Percentiles rank a stretch among this genome's conserved stretches.
These are phyloP conservation scores for Rhizomucor miehei DNA, from an alignment of 371 early-diverging fungal genomes.

Conservation along the genomic window DNA sequence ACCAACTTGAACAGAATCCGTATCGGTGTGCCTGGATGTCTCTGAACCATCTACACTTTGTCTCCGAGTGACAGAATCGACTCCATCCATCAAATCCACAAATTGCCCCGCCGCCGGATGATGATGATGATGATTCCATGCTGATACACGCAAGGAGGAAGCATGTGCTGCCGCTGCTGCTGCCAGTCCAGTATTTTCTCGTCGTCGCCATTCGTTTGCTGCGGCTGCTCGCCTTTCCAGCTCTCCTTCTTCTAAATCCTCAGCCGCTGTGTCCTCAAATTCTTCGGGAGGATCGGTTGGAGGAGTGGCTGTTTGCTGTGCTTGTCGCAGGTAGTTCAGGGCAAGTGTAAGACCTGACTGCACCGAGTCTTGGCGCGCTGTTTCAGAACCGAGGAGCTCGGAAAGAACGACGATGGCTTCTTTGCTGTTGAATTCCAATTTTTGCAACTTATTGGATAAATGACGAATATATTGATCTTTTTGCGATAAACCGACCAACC, in stretches of 20 bases:
- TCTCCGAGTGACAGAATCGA: constrained; percentile 14
- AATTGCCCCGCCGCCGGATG: constrained; percentile 9
- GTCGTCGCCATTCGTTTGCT: constrained; percentile 29
- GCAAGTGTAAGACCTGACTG: constrained; percentile 20
- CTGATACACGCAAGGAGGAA: constrained; percentile 16
- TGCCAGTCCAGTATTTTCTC: constrained; percentile 7
- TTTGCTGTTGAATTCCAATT: constrained; percentile 50
- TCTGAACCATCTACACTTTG: constrained; percentile 12
- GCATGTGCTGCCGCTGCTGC: too few species aligned
- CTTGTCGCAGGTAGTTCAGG: constrained; percentile 45
- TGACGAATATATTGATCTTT: constrained; percentile 55
- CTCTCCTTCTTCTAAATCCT: constrained; percentile 44
- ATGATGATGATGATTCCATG: constrained; percentile 10
- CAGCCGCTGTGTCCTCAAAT: constrained; percentile 7
- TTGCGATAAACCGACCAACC: constrained; percentile 54
- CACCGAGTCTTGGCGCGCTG: constrained; percentile 7
- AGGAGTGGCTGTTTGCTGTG: constrained; percentile 29
- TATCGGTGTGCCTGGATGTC: constrained; percentile 10
- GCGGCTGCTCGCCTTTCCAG: constrained; percentile 42
- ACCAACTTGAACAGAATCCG: constrained; percentile 6
- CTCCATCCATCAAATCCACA: constrained; percentile 25
- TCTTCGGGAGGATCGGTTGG: constrained; percentile 13
- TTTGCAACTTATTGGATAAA: constrained; percentile 46
- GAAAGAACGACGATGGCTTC: constrained; percentile 50
- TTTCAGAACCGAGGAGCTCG: constrained; percentile 14